Base-by-base conservation (phyloP, 1,139 yeast species). In the Candida tunisiensis region DNA sequence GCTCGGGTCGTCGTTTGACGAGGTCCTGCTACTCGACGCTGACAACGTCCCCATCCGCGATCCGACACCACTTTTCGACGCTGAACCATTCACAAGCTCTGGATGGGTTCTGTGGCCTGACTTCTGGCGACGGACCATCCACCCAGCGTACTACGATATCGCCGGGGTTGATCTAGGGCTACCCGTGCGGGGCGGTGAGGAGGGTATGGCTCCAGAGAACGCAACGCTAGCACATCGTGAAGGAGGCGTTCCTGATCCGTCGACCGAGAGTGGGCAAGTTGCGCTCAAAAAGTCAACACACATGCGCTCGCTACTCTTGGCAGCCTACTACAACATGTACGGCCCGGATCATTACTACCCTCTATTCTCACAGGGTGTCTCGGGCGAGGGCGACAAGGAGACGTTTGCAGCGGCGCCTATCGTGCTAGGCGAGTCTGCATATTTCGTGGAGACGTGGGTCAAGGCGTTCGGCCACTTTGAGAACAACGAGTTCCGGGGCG, bases 341-440 rank as follows among this genome's bases (percentile, higher is more conserved):
- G 93, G 93, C 0, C 91, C 88, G 5, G 62, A 65, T 11, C 70
- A 71, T 53, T 82, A 65, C 45, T 82, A 80, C 49, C 91, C 91
- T n/a, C 60, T 82, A 25, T 65, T 82, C 30, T 73, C 88, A 1
- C 93, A 80, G 51, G 85, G 85, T 9, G 69, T 79, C 0, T 77
- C 73, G 31, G 93, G 94, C 24, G 92, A 79, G 53, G 93, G 93
- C 34, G 93, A 82, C 48, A 82, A 80, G 47, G 94, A 82, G 45
- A 79, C 93, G 0, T 82, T 78, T 43, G 55, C 78, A 29, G 85
- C 93, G 0, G 85, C 88, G 0, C 74, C 91, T 1, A 64, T 65
- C 25, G 79, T 75, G 2, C 51, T 74, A 30, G 53, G 57, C 6
- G 64, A n/a, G n/a, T n/a, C n/a, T n/a, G n/a, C n/a, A n/a, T n/a